Percentiles rank a stretch among this genome's conserved stretches.
phyloP scores from a whole-genome alignment of 495 filamentous ascomycete species.

The Hypoxylon trugodes region DNA sequence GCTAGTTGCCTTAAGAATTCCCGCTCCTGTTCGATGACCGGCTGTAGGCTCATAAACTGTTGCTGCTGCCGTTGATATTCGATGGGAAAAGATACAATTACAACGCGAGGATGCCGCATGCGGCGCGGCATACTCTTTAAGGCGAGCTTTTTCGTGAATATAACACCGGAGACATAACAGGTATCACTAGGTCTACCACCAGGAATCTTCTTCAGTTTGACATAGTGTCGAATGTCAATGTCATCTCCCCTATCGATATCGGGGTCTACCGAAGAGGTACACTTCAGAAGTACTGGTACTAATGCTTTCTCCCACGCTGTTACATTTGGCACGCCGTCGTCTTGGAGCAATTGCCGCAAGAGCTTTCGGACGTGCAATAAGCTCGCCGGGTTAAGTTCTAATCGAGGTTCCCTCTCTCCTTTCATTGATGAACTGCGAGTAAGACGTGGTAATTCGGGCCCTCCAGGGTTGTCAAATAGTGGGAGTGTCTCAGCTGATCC shows the following conservation, averaged over 20 bases:
- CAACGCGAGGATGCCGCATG: conserved; percentile 82
- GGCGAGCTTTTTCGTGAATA: conserved; percentile 96
- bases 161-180: conserved; percentile 91
- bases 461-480: conserved; percentile 46
- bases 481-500: conserved; percentile 54
- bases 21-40: conserved; percentile 94
- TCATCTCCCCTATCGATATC: conserved; percentile 88
- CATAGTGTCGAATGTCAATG: conserved; percentile 98
- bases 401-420: conserved; percentile 73
- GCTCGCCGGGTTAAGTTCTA: conserved; percentile 87
- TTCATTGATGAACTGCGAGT: conserved; percentile 87
- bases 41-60: conserved; percentile 98
- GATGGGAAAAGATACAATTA: conserved; percentile 93
- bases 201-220: conserved; percentile 96
- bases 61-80: conserved; percentile 95
- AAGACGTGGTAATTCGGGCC: conserved; percentile 62
- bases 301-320: conserved; percentile 89
- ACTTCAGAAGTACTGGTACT: conserved; percentile 88
- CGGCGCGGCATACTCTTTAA: conserved; percentile 94
- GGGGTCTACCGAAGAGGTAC: conserved; percentile 93
- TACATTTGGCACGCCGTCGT: conserved; percentile 74
- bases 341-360: conserved; percentile 81
- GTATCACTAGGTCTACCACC: conserved; percentile 91
- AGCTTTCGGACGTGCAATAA: conserved; percentile 87
- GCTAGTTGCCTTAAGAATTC: conserved; percentile 94